Conservation (phyloP, 768 basidiomycete genomes). For the Tulasnella sp. region DNA sequence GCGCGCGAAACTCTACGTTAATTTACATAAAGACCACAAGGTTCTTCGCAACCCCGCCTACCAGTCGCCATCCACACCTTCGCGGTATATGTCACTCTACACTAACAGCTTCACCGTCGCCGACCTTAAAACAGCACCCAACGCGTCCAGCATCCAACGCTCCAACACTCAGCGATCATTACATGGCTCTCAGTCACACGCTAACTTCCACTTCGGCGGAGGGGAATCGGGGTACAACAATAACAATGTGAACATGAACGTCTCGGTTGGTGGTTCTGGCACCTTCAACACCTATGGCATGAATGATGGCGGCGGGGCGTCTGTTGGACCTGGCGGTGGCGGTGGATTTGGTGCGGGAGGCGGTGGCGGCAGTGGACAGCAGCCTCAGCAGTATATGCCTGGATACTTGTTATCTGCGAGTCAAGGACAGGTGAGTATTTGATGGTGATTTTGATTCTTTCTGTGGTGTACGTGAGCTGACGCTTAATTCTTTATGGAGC, state of each 20-base stretch:
- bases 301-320: neutral
- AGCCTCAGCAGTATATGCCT: slow-evolving; percentile 3
- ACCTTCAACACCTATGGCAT: neutral
- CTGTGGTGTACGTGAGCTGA: neutral
- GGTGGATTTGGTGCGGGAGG: neutral
- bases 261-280: too few species aligned
- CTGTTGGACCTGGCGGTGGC: neutral
- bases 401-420: slow-evolving; percentile 4
- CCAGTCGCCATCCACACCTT: neutral
- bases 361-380: neutral
- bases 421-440: slow-evolving; percentile 6
- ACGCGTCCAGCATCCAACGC: slow-evolving; percentile 3
- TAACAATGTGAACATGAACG: too few species aligned
- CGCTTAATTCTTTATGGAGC: neutral
- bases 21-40: too few species aligned
- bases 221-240: too few species aligned
- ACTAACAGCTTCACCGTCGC: neutral
- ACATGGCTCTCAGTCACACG: slow-evolving; percentile 4
- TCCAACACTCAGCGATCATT: neutral
- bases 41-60: neutral
- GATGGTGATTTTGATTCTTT: neutral
- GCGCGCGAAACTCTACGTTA: too few species aligned
- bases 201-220: slow-evolving; percentile 4
- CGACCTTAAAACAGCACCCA: slow-evolving; percentile 8
- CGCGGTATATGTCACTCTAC: neutral